These are phyloP conservation scores for Cercophora newfieldiana DNA, from an alignment of 495 filamentous ascomycete species.

Conservation along the genomic window DNA sequence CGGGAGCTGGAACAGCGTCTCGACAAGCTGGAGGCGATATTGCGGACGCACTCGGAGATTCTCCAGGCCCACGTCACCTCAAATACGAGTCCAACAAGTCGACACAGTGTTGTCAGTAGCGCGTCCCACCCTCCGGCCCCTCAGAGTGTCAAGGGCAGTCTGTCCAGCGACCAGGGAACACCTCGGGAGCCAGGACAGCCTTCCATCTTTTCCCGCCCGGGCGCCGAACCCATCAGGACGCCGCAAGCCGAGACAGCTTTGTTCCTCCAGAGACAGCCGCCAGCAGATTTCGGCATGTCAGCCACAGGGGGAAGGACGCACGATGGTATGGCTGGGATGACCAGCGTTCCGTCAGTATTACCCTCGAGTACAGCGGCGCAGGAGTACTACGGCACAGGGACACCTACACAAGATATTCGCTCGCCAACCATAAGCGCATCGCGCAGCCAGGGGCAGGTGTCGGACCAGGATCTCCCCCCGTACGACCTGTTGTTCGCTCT, in stretches of 20 bases:
- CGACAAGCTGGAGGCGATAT: conserved; percentile 53
- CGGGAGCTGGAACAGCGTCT: conserved; percentile 83
- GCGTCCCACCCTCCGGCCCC: conserved; percentile 45
- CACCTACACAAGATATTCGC: conserved; percentile 36
- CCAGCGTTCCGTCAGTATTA: conserved; percentile 31
- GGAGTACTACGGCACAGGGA: conserved; percentile 46
- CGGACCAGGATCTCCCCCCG: conserved; percentile 77
- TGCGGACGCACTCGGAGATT: conserved; percentile 52
- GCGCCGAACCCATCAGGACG: conserved; percentile 45
- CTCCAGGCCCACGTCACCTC: conserved; percentile 37
- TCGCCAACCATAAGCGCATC: conserved; percentile 47
- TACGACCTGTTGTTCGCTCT: conserved; percentile 81
- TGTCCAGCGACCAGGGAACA: conserved; percentile 49
- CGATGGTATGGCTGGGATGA: conserved; percentile 36
- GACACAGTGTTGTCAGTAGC: conserved; percentile 43
- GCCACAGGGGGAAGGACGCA: conserved; percentile 32
- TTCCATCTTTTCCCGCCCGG: conserved; percentile 36
- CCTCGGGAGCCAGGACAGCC: conserved; percentile 44
- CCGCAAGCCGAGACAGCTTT: conserved; percentile 62
- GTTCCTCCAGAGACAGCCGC: conserved; percentile 61
- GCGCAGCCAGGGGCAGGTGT: conserved; percentile 39
- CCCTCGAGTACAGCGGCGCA: conserved; percentile 36
- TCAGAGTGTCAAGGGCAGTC: conserved; percentile 46
- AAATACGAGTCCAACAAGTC: conserved; percentile 26
- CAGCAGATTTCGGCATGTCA: conserved; percentile 39